Base-by-base conservation (phyloP, 1,284 basidiomycete genomes). In the Papiliotrema fonsecae region DNA sequence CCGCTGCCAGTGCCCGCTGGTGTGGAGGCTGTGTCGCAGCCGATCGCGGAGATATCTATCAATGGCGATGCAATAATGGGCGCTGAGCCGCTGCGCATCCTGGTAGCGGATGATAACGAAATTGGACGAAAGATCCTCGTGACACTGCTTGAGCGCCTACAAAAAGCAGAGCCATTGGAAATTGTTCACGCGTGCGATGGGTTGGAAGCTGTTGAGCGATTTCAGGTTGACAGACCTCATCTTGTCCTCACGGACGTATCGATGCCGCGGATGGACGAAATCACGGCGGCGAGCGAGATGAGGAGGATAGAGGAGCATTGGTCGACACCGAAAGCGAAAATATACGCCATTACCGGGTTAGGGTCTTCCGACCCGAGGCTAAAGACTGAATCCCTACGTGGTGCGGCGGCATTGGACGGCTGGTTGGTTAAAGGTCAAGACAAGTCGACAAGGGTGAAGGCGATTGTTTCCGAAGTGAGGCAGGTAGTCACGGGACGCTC, bases 371-470 rank as follows among this genome's bases (percentile, higher is more conserved):
- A 65, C 49, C 61, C 61, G 3, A 42, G 61, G 19, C 26, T 59
- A 27, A 52, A 57, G 38, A 45, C 42, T 9, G 43, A 54, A n/a
- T 57, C 54, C 5, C 28, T 64, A 47, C 47, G 38, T 14, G 62
- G 58, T 0, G 42, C 30, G 25, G 59, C 62, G 5, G 54, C 45
- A 16, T 46, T 64, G 31, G 57, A 65, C 45, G 61, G 64, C 7
- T 65, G 64, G 64, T 45, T 65, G 42, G 52, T 63, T 25, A 65
- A 65, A 41, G 64, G 61, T 5, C 49, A 64, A 39, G 58, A 62
- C 34, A 52, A 54, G 26, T 21, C 62, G 47, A 42, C 38, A 5
- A 46, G n/a, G n/a, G 54, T 63, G 9, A 45, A 50, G 22, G 27
- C 45, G 14, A 63, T 63, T 16, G 54, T 65, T 27, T 26, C n/a